phyloP scores from a whole-genome alignment of 495 filamentous ascomycete genomes.

The Copromyces sp. region DNA sequence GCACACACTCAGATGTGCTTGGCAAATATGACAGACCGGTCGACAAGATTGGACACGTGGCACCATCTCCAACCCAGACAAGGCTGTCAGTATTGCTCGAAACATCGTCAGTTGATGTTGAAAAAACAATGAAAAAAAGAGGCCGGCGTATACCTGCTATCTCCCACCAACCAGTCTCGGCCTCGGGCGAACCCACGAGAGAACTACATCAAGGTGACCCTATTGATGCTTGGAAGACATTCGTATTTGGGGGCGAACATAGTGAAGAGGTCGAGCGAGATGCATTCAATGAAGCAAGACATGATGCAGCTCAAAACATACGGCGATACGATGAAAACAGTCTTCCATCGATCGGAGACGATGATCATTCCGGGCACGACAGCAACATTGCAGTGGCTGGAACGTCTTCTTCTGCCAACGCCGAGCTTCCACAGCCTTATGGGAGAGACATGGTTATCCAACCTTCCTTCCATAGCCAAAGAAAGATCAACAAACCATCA shows the following conservation, averaged over 20 bases:
- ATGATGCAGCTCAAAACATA: conserved; percentile 21
- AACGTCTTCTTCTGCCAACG: not conserved
- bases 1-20: not conserved
- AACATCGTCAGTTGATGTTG: not conserved
- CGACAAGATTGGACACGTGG: not conserved
- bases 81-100: not conserved
- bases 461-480: not conserved
- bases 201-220: conserved; percentile 6
- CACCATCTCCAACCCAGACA: not conserved
- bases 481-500: not conserved
- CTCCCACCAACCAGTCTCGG: not conserved
- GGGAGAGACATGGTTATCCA: not conserved
- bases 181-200: not conserved
- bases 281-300: conserved; percentile 27
- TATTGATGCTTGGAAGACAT: conserved; percentile 29
- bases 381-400: conserved; percentile 14
- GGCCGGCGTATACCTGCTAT: not conserved
- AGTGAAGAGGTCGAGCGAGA: conserved; percentile 25
- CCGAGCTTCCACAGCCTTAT: not conserved
- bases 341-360: not conserved
- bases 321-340: conserved; percentile 15
- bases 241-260: conserved; percentile 23
- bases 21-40: not conserved
- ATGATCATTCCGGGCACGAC: conserved; percentile 3
- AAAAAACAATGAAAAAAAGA: not conserved